Conservation (phyloP, 176 grass and related monocot genomes). For the Oryza officinalis region DNA sequence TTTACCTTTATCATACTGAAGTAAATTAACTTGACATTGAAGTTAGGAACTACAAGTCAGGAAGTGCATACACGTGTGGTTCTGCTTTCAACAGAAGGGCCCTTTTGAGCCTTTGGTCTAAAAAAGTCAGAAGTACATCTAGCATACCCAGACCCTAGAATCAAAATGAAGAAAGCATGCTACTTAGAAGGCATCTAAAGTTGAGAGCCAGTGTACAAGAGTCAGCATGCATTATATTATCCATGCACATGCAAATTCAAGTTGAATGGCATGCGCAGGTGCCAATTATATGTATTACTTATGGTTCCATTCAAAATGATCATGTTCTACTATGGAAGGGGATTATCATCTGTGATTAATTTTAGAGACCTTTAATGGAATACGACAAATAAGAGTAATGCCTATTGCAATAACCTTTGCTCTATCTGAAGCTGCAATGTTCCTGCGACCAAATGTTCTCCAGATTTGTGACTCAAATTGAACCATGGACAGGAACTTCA, state of each 20-base stretch:
- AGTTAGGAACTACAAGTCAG: not conserved
- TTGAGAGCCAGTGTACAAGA: not conserved
- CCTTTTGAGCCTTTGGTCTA: not conserved
- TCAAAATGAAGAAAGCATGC: not conserved
- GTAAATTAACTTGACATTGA: not conserved
- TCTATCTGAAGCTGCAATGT: constrained; percentile 42
- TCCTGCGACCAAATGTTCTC: constrained; percentile 36
- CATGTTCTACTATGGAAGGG: not conserved
- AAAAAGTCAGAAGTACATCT: not conserved
- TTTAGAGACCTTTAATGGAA: not conserved
- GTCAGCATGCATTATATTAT: not conserved
- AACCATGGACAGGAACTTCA: constrained; percentile 48
- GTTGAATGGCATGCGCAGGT: not conserved
- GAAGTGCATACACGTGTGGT: not conserved
- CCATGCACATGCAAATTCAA: not conserved
- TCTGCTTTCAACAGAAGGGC: not conserved
- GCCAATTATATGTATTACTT: not conserved
- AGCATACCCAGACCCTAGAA: not conserved
- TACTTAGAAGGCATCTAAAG: not conserved
- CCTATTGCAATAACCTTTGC: constrained; percentile 48
- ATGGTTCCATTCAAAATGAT: not conserved
- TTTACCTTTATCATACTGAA: not conserved
- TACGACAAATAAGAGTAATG: not conserved
- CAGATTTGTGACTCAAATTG: constrained; percentile 58
- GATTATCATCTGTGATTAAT: not conserved